Evolutionary conservation across 192 early-diverging fungal species (phyloP).

Genomic region (Geosiphon pyriformis): DNA sequence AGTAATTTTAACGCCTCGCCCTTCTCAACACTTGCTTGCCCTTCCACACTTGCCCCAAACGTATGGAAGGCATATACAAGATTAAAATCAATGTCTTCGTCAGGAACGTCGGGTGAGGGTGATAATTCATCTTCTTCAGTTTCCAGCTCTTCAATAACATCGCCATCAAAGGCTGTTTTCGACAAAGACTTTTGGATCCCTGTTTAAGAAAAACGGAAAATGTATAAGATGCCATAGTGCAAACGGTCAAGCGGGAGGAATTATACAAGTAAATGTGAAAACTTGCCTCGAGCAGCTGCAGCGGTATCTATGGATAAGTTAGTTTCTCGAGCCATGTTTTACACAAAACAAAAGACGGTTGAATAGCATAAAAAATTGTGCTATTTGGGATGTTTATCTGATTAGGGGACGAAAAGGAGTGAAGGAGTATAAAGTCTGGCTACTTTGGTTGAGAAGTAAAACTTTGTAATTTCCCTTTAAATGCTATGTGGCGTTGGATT

Average conservation of each 20-base stretch:
- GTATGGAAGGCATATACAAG: constrained; percentile 83
- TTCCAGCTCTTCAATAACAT: constrained; percentile 31
- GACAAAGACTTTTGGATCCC: neutral
- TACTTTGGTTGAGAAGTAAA: no score
- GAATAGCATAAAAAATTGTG: no score
- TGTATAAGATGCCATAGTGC: neutral
- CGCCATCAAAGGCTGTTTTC: constrained; percentile 27
- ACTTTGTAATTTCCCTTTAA: no score
- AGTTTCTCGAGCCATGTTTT: constrained; percentile 12
- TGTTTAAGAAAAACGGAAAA: neutral
- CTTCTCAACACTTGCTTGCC: constrained; percentile 74
- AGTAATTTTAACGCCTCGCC: constrained; percentile 74
- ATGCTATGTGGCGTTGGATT: no score
- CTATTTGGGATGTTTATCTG: no score
- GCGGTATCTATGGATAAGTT: constrained; percentile 19
- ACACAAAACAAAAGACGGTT: neutral
- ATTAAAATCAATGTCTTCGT: constrained; percentile 66
- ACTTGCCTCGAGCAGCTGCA: constrained; percentile 5
- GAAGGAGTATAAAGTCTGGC: no score
- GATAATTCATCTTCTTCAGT: constrained; percentile 41
- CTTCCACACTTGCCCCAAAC: constrained; percentile 79
- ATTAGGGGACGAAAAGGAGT: no score
- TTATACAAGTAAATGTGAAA: neutral
- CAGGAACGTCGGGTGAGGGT: constrained; percentile 43
- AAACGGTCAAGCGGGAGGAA: neutral